phyloP scores from a whole-genome alignment of 2,329 filamentous ascomycete genomes.

The Penicillium sp. region DNA sequence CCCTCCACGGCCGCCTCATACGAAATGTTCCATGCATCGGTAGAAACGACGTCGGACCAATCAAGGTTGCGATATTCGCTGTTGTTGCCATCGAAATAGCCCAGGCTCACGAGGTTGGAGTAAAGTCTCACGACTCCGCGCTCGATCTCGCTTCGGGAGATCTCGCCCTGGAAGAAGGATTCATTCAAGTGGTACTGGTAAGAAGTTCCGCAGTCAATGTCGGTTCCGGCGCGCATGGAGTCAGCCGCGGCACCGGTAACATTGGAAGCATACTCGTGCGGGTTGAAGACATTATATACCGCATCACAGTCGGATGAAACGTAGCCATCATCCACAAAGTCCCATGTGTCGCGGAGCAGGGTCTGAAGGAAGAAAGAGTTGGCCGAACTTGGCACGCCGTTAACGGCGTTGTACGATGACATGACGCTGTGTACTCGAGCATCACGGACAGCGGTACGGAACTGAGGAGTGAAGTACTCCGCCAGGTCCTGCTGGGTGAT shows the following conservation, averaged over 20 bases:
- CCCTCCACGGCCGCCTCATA: neutral
- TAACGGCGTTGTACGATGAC: conserved; percentile 64
- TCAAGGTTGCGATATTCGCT: conserved; percentile 52
- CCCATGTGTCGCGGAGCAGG: conserved; percentile 64
- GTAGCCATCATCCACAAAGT: conserved; percentile 60
- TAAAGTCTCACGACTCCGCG: conserved; percentile 50
- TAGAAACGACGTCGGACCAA: conserved; percentile 57
- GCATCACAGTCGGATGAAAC: conserved; percentile 67
- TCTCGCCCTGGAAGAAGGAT: conserved; percentile 44
- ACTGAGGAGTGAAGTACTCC: conserved; percentile 67
- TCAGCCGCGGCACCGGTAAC: conserved; percentile 49
- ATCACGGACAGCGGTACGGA: conserved; percentile 62
- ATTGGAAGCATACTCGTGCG: conserved; percentile 50
- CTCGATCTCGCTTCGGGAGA: conserved; percentile 49
- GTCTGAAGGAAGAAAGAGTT: conserved; percentile 62
- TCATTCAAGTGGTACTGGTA: conserved; percentile 48
- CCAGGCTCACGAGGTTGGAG: conserved; percentile 49
- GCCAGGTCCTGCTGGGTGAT: conserved; percentile 62
- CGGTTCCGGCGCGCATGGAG: conserved; percentile 52
- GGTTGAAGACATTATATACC: conserved; percentile 58
- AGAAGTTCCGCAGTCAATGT: conserved; percentile 54
- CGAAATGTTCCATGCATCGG: conserved; percentile 54
- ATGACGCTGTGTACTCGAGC: conserved; percentile 59
- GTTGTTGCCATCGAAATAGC: conserved; percentile 52
- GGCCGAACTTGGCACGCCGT: conserved; percentile 65